Evolutionary conservation across 495 filamentous ascomycete species (phyloP), one percentile per base, ranked within the genome.

Genomic region (Aspergillus ostianus): DNA sequence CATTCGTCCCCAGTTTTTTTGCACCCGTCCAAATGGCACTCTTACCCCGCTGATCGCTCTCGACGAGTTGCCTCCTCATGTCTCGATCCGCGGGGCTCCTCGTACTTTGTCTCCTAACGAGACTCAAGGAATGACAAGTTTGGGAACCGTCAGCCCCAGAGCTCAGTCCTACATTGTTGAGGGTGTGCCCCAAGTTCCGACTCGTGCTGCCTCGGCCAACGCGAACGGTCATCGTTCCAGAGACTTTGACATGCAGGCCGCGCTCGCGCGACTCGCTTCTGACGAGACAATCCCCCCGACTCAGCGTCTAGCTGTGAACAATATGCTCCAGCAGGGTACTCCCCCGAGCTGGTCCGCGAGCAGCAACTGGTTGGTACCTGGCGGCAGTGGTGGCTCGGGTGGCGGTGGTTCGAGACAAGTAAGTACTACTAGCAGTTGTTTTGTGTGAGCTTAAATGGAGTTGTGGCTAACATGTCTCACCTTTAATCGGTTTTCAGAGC

Each of bases 21-120:
- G 81, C 55, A 70, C 80, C 41, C 82, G 87, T 32, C 78, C 80
- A 17, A 77, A 85, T 60, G 86, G 86, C 51, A 71, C 66, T 17
- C 72, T 82, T 56, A 87, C 86, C 13, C 84, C 85, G 0, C 76
- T 92, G 12, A 72, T 91, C 41, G 83, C 86, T 0, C 78, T 84
- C 0, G 89, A 91, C 63, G 82, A 89, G 70, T 70, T 90, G 5
- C 85, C 85, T 0, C 47, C 71, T 6, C 57, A 64, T 10, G 44
- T 81, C 46, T 49, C 57, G 0, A 66, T 84, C 30, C 67, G 63
- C 30, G 78, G 72, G 8, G 64, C 76, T 12, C 58, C 75, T 21
- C 71, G 74, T 23, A 60, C 21, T 6, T 49, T 82, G 13, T 65
- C 64, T 49, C 41, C 68, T 4, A 61, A 61, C 41, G 75, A 80